phyloP scores from a whole-genome alignment of 331 rosid genomes.

The Ulmus americana region DNA sequence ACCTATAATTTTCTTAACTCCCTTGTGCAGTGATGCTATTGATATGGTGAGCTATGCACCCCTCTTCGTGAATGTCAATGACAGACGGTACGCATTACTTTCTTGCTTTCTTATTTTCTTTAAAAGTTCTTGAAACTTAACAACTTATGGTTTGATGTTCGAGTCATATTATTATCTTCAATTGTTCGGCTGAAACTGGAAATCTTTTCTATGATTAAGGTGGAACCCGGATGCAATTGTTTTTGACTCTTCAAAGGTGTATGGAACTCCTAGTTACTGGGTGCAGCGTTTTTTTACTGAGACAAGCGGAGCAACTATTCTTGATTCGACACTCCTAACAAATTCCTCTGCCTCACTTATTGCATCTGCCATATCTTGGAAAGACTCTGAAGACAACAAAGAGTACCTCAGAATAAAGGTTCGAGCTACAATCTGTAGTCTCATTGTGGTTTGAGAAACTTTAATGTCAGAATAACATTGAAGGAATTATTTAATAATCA shows the following conservation, averaged over 20 bases:
- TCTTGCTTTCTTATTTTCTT: slow-evolving; percentile 7
- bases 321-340: slow-evolving; percentile 40
- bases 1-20: slow-evolving; percentile 1
- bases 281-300: slow-evolving; percentile 55
- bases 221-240: slow-evolving; percentile 83
- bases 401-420: slow-evolving; percentile 67
- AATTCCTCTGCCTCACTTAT: slow-evolving; percentile 37
- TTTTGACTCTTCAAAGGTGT: slow-evolving; percentile 46
- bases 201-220: slow-evolving; percentile 24
- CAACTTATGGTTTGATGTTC: neutral
- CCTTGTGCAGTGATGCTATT: slow-evolving; percentile 55
- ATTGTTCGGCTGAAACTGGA: slow-evolving; percentile 23
- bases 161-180: neutral
- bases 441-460: too few species aligned
- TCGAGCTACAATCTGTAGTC: neutral
- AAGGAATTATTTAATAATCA: too few species aligned
- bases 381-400: slow-evolving; percentile 35
- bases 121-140: neutral
- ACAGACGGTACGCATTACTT: slow-evolving; percentile 39
- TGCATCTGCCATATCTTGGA: slow-evolving; percentile 71
- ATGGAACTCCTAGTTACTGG: slow-evolving; percentile 97
- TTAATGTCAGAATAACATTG: too few species aligned
- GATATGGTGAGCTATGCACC: slow-evolving; percentile 85
- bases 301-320: slow-evolving; percentile 83
- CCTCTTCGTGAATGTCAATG: slow-evolving; percentile 52